Conservation (phyloP, 257 asterid species). For the Coffea canephora region DNA sequence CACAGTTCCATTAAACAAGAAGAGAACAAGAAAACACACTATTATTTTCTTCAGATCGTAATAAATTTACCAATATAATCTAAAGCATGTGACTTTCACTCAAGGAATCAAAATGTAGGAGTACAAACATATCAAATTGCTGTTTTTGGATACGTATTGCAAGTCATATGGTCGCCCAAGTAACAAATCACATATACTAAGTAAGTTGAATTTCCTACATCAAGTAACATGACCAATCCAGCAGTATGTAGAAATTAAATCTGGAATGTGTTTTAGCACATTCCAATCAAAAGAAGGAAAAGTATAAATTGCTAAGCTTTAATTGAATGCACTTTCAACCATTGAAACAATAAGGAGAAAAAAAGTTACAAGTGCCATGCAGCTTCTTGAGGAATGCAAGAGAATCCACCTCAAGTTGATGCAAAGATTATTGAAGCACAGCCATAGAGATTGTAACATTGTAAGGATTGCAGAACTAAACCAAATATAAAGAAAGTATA, state of each 20-base stretch:
- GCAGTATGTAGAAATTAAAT: neutral
- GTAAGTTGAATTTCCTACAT: neutral
- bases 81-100: neutral
- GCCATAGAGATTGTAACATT: neutral
- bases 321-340: neutral
- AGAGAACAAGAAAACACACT: neutral
- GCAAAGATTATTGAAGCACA: neutral
- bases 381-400: neutral
- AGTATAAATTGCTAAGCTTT: neutral
- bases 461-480: neutral
- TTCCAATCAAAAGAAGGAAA: neutral
- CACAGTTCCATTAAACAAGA: neutral
- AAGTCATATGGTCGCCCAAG: neutral
- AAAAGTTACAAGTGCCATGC: neutral
- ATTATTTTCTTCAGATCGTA: neutral
- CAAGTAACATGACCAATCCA: neutral
- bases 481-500: constrained; percentile 22
- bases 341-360: neutral
- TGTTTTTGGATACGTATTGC: neutral
- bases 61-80: neutral
- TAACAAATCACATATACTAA: neutral
- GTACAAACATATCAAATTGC: neutral
- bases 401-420: neutral
- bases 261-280: neutral
- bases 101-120: neutral